A percentile compares a stretch with the other conserved stretches of the same genome.
phyloP scores from a whole-genome alignment of 345 rosid species.

The Eucalyptus cloeziana region DNA sequence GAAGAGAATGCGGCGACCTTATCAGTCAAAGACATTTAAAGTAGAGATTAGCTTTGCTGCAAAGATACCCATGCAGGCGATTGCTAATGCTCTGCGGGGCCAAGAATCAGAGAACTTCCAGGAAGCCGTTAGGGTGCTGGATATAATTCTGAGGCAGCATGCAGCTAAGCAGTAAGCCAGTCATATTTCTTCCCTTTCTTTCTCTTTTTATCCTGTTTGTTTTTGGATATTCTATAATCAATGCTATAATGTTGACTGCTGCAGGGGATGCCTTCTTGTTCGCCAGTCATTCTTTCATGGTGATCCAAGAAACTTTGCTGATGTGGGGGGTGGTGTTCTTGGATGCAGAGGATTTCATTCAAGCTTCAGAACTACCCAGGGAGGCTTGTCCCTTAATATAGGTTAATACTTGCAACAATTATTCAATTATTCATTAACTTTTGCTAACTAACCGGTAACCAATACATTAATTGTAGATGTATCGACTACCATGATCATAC shows the following conservation, averaged over 20 bases:
- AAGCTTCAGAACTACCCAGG: constrained; percentile 75
- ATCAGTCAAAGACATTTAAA: constrained; percentile 39
- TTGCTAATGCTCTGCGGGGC: constrained; percentile 71
- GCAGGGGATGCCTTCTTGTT: constrained; percentile 91
- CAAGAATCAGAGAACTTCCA: constrained; percentile 63
- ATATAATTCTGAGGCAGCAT: constrained; percentile 71
- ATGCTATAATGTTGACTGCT: background rate
- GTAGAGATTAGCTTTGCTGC: constrained; percentile 72
- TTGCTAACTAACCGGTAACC: background rate
- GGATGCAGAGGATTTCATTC: constrained; percentile 86
- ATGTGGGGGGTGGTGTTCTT: constrained; percentile 72
- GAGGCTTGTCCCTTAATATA: constrained; percentile 84
- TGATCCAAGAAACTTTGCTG: constrained; percentile 55
- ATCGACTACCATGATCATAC: constrained; percentile 82
- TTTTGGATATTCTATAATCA: background rate
- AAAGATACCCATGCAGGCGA: constrained; percentile 76
- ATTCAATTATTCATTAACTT: background rate
- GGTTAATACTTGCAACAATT: constrained; percentile 16
- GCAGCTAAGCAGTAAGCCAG: constrained; percentile 76
- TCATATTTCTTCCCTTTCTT: background rate
- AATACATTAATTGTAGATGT: constrained; percentile 36
- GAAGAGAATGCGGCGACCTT: constrained; percentile 60
- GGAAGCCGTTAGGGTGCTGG: constrained; percentile 76
- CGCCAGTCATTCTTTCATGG: constrained; percentile 80
- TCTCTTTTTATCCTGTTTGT: background rate